Percentiles rank a stretch among this genome's conserved stretches.
Evolutionary conservation across 2,329 filamentous ascomycete genomes (phyloP).

Genomic region (Cladosporium austrohemisphaericum): DNA sequence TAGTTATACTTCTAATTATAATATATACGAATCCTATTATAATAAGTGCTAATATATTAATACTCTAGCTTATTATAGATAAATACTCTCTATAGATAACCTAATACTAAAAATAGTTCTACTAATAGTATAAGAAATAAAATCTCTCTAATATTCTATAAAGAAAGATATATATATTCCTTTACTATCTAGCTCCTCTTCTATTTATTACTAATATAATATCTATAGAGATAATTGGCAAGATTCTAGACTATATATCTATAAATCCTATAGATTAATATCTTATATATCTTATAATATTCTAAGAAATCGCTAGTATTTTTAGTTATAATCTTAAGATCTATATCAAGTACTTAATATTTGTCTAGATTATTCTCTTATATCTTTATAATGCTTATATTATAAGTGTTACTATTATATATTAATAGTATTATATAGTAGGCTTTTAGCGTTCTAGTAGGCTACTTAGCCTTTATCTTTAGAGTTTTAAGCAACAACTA

Average conservation of each 20-base stretch:
- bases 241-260: conserved; percentile 1
- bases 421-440: no score
- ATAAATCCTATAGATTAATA: conserved; percentile 4
- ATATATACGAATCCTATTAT: background rate
- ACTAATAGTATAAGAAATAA: background rate
- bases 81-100: background rate
- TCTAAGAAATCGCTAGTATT: background rate
- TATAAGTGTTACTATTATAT: background rate
- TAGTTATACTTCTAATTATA: background rate
- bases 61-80: background rate
- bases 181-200: no score
- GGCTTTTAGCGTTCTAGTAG: background rate
- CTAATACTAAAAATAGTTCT: background rate
- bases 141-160: background rate
- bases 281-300: conserved; percentile 1
- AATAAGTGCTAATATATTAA: background rate
- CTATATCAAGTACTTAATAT: background rate
- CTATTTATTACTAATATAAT: background rate
- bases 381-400: background rate
- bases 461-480: no score
- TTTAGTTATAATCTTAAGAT: background rate
- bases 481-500: no score
- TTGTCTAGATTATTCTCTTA: background rate
- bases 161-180: no score
- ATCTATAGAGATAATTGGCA: background rate